These are phyloP conservation scores for Phalaenopsis equestris DNA, from an alignment of 106 monocot genomes.

Conservation along the genomic window DNA sequence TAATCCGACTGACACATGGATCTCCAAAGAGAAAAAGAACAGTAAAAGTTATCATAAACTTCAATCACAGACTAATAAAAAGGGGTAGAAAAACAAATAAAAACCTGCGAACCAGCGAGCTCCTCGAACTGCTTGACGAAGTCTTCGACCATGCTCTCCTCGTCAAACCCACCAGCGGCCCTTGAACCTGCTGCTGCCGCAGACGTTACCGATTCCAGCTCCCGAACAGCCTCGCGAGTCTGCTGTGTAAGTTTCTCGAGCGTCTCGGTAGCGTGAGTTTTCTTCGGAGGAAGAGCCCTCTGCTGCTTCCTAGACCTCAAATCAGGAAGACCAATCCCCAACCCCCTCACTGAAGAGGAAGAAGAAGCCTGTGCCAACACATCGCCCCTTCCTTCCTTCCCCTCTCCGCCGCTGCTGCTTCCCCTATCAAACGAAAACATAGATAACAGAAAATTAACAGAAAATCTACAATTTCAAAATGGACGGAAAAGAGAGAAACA, in stretches of 20 bases:
- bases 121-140: constrained; percentile 23
- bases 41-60: not conserved
- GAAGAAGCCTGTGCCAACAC: not conserved
- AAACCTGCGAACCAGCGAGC: constrained; percentile 26
- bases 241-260: constrained; percentile 20
- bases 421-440: not conserved
- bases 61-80: not conserved
- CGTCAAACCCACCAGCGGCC: constrained; percentile 12
- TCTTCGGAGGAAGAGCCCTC: not conserved
- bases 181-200: not conserved
- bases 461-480: not conserved
- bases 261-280: constrained; percentile 13
- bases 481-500: not conserved
- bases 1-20: not conserved
- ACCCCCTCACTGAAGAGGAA: constrained; percentile 1
- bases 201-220: constrained; percentile 14
- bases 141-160: constrained; percentile 21
- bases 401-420: not conserved
- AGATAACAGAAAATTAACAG: not conserved
- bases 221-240: constrained; percentile 20
- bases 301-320: constrained; percentile 9
- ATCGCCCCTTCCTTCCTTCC: not conserved
- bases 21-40: not conserved
- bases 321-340: constrained; percentile 12
- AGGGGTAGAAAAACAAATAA: not conserved